Evolutionary conservation across 371 early-diverging fungal species (phyloP), one percentile per base, ranked within the genome.

Genomic region (Apophysomyces trapeziformis): DNA sequence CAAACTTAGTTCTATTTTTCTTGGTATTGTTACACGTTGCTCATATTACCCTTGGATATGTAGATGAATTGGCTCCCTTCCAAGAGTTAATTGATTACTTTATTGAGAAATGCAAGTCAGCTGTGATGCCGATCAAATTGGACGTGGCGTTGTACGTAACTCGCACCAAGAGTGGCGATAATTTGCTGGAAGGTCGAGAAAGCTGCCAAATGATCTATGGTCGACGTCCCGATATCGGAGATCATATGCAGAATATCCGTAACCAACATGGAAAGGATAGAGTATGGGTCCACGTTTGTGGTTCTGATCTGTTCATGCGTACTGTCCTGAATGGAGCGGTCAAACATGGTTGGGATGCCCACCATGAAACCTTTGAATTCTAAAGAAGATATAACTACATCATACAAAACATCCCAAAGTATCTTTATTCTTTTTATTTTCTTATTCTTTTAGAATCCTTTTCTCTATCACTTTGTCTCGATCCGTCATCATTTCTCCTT

Each of bases 321-420:
- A 36, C 46, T 5, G 76, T 82, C 9, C 57, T 74, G 16, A 82
- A 80, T 44, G 64, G 70, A 50, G 82, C 76, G 18, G 57, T 77
- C 16, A 38, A 59, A 1, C 69, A 64, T 59, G 61, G 69, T 35
- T 82, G 79, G 69, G 58, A 66, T 35, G 61, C 61, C 38, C 79
- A 78, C 45, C 71, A 74, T 44, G 82, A 82, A 67, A 78, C 79
- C 21, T 82, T 82, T 66, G 82, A 82, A 47, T 79, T 78, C 50
- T 78, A 75, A 54, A 68, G 32, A 26, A 26, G 32, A 26, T 26
- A 26, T 26, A 26, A 26, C 32, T 26, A 26, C 32, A 26, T 26
- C 1, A 2, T 26, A 26, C 32, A 26, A 26, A 26, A 26, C 32
- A 26, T 26, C 32, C 16, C 13, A 50, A 50, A 50, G 9, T 8